Conservation (phyloP, 306 rosid species). For the Erythrophleum fordii region DNA sequence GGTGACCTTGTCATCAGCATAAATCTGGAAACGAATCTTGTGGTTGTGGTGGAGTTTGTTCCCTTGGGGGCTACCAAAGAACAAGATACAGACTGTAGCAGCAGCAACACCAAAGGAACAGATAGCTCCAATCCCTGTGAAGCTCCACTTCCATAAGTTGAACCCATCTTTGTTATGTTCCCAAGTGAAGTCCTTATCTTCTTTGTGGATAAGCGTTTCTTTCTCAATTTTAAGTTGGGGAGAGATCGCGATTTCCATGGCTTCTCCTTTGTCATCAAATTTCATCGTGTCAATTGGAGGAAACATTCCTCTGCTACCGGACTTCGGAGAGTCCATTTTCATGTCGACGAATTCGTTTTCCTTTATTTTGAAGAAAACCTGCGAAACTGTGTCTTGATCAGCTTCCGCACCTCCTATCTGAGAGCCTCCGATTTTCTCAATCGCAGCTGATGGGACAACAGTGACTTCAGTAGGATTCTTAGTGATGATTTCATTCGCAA, state of each 20-base stretch:
- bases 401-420: conserved; percentile 35
- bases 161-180: conserved; percentile 41
- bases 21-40: conserved; percentile 72
- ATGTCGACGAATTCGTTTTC: conserved; percentile 86
- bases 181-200: conserved; percentile 42
- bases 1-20: conserved; percentile 74
- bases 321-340: conserved; percentile 81
- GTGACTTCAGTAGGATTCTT: conserved; percentile 18
- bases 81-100: conserved; percentile 72
- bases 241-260: conserved; percentile 46
- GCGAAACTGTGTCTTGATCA: conserved; percentile 61
- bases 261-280: conserved; percentile 56
- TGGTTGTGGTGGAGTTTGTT: conserved; percentile 54
- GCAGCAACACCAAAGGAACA: conserved; percentile 90
- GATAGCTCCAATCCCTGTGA: conserved; percentile 84
- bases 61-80: conserved; percentile 58
- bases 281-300: conserved; percentile 50
- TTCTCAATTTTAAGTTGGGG: conserved; percentile 53
- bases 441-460: background rate
- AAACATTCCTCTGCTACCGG: conserved; percentile 47
- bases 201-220: conserved; percentile 28
- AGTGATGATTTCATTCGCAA: conserved; percentile 33
- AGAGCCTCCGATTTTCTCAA: conserved; percentile 27
- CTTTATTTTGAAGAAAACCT: conserved; percentile 66
- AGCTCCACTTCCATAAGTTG: conserved; percentile 71